Evolutionary conservation across 768 basidiomycete species (phyloP).

Genomic region (Suillus luteus): DNA sequence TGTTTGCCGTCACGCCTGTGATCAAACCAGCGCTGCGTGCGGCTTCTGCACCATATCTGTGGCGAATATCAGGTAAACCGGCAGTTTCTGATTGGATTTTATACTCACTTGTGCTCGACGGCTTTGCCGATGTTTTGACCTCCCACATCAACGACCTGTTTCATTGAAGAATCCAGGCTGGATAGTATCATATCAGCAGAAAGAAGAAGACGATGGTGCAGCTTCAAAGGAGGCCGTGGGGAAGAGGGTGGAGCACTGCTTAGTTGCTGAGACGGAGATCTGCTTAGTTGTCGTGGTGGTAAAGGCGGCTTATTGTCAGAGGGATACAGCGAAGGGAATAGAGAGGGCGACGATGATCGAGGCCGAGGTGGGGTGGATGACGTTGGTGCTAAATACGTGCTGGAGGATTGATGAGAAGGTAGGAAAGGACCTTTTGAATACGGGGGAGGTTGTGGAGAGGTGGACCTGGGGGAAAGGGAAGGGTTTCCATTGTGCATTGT

Average conservation of each 20-base stretch:
- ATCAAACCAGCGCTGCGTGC: slow-evolving; percentile 58
- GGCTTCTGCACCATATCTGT: slow-evolving; percentile 64
- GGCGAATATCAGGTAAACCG: background rate
- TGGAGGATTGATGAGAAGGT: slow-evolving; percentile 1
- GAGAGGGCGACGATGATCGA: slow-evolving; percentile 11
- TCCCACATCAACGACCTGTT: slow-evolving; percentile 52
- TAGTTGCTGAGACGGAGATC: slow-evolving; percentile 19
- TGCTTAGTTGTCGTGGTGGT: slow-evolving; percentile 18
- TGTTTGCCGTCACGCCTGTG: slow-evolving; percentile 68
- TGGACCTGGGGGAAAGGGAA: slow-evolving; percentile 8
- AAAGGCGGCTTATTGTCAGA: slow-evolving; percentile 20
- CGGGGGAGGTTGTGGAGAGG: background rate
- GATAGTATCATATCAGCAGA: slow-evolving; percentile 68
- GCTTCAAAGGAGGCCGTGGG: slow-evolving; percentile 33
- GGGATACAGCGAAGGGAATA: background rate
- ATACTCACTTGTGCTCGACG: slow-evolving; percentile 56
- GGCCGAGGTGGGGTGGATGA: slow-evolving; percentile 13
- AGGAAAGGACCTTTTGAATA: background rate
- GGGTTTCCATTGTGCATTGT: background rate
- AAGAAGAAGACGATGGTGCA: slow-evolving; percentile 52
- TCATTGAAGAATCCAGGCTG: slow-evolving; percentile 60
- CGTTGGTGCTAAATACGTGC: slow-evolving; percentile 8
- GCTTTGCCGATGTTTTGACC: slow-evolving; percentile 49
- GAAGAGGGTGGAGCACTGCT: slow-evolving; percentile 10
- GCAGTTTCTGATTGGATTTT: background rate